Evolutionary conservation across 148 eudicot species (phyloP).

Genomic region (Dianthus caryophyllus): DNA sequence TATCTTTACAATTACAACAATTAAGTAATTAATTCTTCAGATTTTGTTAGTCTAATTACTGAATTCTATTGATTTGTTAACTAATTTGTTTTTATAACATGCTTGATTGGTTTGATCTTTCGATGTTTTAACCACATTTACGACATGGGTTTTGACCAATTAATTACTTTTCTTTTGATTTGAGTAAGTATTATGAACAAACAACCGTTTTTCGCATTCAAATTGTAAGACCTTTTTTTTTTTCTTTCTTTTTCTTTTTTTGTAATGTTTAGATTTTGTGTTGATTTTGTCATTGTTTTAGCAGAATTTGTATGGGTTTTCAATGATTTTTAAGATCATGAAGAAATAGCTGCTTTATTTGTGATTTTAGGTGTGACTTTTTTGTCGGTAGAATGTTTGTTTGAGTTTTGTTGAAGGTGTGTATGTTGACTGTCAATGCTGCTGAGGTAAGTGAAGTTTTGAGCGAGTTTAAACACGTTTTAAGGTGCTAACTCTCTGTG

Average conservation of each 20-base stretch:
- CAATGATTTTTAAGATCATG: not conserved
- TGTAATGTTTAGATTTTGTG: not conserved
- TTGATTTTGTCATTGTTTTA: not conserved
- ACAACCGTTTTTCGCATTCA: too few species aligned
- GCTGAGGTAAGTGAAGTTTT: not conserved
- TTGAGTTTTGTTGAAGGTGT: not conserved
- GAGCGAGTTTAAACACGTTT: not conserved
- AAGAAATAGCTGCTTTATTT: not conserved
- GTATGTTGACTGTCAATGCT: not conserved
- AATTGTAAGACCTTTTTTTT: too few species aligned
- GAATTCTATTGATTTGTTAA: not conserved
- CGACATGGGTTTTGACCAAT: conserved; percentile 7
- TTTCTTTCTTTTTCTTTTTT: too few species aligned
- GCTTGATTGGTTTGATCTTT: conserved; percentile 10
- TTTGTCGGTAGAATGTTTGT: not conserved
- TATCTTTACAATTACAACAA: too few species aligned
- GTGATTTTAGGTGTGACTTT: conserved; percentile 1
- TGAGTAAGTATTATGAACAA: too few species aligned
- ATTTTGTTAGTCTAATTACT: conserved; percentile 10
- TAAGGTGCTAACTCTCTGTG: too few species aligned
- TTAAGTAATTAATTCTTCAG: too few species aligned
- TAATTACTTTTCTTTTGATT: too few species aligned
- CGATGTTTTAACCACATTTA: not conserved
- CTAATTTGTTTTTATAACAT: not conserved
- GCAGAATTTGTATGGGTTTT: not conserved